Percentiles rank a stretch among this genome's conserved stretches.
Conservation (phyloP, 805 yeast genomes). For the Candida wancherniae region DNA sequence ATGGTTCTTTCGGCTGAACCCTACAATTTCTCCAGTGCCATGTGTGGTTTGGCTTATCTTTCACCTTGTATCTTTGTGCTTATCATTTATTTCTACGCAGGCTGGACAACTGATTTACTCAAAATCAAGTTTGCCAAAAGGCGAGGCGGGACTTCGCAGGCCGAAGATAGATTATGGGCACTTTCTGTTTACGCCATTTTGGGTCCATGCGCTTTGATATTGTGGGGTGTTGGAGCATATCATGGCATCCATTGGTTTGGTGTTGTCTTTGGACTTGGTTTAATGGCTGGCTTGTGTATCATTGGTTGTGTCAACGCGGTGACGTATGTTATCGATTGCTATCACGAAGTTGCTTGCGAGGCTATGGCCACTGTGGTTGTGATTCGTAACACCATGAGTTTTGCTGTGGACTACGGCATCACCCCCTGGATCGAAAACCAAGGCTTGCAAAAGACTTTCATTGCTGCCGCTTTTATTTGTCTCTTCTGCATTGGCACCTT, state of each 20-base stretch:
- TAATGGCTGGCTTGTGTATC: conserved; percentile 18
- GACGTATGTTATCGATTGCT: conserved; percentile 24
- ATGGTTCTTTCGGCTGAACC: conserved; percentile 33
- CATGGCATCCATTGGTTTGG: conserved; percentile 23
- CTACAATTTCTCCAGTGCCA: conserved; percentile 43
- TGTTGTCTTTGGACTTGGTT: conserved; percentile 22
- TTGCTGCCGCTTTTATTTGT: conserved; percentile 51
- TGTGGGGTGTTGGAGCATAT: conserved; percentile 23
- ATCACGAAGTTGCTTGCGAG: conserved; percentile 25
- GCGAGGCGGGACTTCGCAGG: conserved; percentile 12
- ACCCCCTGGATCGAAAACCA: conserved; percentile 51
- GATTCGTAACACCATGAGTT: conserved; percentile 54
- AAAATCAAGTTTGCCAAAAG: conserved; percentile 11
- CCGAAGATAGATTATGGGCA: conserved; percentile 14
- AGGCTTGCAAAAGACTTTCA: conserved; percentile 54
- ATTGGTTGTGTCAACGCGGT: conserved; percentile 26
- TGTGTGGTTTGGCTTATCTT: conserved; percentile 16
- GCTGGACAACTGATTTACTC: conserved; percentile 15
- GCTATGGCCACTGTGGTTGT: conserved; percentile 47
- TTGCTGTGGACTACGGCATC: conserved; percentile 56
- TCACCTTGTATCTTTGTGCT: conserved; percentile 14
- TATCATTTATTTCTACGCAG: conserved; percentile 14
- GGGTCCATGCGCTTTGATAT: conserved; percentile 15
- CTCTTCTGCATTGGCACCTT: conserved; percentile 45
- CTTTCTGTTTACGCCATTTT: conserved; percentile 14